A percentile compares a stretch with the other conserved stretches of the same genome.
Conservation (phyloP, 1,284 basidiomycete genomes). For the Malassezia obtusa region DNA sequence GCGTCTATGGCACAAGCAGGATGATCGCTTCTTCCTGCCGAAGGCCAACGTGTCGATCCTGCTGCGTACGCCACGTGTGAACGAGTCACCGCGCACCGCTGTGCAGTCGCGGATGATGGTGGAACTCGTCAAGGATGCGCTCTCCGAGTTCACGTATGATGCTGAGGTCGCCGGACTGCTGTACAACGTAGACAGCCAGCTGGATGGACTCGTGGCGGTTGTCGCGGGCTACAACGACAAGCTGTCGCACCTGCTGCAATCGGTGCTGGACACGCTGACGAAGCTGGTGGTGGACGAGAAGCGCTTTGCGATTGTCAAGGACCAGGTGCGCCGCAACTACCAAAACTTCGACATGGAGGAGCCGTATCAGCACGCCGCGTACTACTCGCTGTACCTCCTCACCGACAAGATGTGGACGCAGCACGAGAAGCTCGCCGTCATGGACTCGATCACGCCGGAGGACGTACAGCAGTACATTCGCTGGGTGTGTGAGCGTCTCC, state of each 20-base stretch:
- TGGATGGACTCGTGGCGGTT: slow-evolving; percentile 62
- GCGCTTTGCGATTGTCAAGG: slow-evolving; percentile 72
- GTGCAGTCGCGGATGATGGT: slow-evolving; percentile 61
- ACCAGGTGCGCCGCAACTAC: slow-evolving; percentile 56
- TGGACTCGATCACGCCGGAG: slow-evolving; percentile 63
- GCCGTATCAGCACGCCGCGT: slow-evolving; percentile 70
- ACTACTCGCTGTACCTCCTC: slow-evolving; percentile 64
- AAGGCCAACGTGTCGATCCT: slow-evolving; percentile 46
- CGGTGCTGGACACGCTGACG: slow-evolving; percentile 66
- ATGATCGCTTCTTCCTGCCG: slow-evolving; percentile 46
- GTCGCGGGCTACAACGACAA: slow-evolving; percentile 92
- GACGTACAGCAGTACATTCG: slow-evolving; percentile 64
- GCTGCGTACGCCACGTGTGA: slow-evolving; percentile 45
- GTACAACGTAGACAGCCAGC: slow-evolving; percentile 63
- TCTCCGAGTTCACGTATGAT: slow-evolving; percentile 85
- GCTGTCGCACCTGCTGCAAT: slow-evolving; percentile 64
- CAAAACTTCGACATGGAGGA: slow-evolving; percentile 75
- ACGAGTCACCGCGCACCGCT: slow-evolving; percentile 42
- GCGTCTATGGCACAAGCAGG: slow-evolving; percentile 47
- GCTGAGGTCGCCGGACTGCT: slow-evolving; percentile 80
- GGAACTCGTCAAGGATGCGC: slow-evolving; percentile 75
- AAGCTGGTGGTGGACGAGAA: slow-evolving; percentile 61
- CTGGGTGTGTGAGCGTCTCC: slow-evolving; percentile 52
- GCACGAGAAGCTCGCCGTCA: slow-evolving; percentile 67
- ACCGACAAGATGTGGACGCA: slow-evolving; percentile 67